Evolutionary conservation across 176 grass and related monocot species (phyloP), one percentile per base, ranked within the genome.

Genomic region (Luzula sylvatica): DNA sequence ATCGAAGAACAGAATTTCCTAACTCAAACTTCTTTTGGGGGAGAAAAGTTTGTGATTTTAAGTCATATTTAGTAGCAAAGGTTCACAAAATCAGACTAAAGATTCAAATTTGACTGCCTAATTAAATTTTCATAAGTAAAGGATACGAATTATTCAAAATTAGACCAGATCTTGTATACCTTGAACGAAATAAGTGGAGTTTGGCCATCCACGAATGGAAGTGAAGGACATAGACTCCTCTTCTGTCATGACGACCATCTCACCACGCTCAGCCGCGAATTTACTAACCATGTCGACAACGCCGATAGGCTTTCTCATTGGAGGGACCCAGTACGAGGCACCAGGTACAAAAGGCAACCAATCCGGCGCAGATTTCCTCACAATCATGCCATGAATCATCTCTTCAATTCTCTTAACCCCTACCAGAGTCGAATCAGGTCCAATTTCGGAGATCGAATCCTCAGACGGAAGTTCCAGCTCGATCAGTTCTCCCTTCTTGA

Each of bases 321-420:
- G 74, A 8, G 85, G 92, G 11, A 98, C 81, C 85, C 81, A 98
- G 75, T 98, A 90, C 5, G 92, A 96, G 0, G 58, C 71, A 12
- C 92, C 92, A 4, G 92, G 85, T 21, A 96, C 65, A 55, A 96
- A 96, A 54, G 85, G 92, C 5, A 96, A 77, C 92, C 92, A 96
- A 11, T 86, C 85, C 8, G 81, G 92, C 15, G 85, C 92, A 11
- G 75, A 67, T 41, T 77, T 69, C 8, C 78, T 81, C 38, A 90
- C 78, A 0, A 98, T 49, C n/a, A 87, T 65, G 48, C 64, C 72
- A 18, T 58, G 81, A 13, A 90, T 87, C 19, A 85, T 85, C 15
- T 90, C 81, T 68, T 87, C 66, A n/a, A 98, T 71, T 40, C 81
- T 71, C 50, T 72, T 55, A 56, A 82, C 77, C 32, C 85, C 81